Conservation (phyloP, 116 monocot genomes). For the Papilionanthe hybrid region DNA sequence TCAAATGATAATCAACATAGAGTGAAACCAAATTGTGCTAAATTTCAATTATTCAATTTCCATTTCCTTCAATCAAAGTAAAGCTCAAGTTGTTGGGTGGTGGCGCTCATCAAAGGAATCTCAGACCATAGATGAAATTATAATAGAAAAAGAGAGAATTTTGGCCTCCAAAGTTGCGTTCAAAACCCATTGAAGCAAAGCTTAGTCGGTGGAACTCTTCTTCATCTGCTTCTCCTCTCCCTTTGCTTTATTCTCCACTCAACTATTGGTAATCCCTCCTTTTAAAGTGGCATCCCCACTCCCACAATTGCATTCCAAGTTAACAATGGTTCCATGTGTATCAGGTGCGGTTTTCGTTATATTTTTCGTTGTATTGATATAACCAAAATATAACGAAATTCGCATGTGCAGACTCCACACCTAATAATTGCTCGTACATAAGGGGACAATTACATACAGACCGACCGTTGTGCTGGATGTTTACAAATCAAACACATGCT, state of each 20-base stretch:
- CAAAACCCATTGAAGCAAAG: no score
- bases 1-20: no score
- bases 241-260: conserved; percentile 4
- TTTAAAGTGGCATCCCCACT: not conserved
- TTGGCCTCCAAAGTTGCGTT: no score
- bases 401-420: no score
- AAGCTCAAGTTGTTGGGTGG: not conserved
- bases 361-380: no score
- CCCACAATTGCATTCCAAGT: not conserved
- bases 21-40: no score
- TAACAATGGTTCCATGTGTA: not conserved
- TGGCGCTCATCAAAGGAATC: conserved; percentile 2
- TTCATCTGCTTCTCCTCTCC: not conserved
- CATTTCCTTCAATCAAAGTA: not conserved
- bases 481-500: no score
- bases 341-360: no score
- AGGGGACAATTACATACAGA: no score
- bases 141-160: not conserved
- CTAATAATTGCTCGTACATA: no score
- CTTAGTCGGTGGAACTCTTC: not conserved
- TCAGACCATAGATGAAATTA: not conserved
- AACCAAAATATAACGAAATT: no score
- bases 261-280: not conserved
- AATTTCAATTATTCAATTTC: not conserved
- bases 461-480: no score